A percentile compares a stretch with the other conserved stretches of the same genome.
Evolutionary conservation across 140 eudicot genomes (phyloP).

Genomic region (Cichorium intybus): DNA sequence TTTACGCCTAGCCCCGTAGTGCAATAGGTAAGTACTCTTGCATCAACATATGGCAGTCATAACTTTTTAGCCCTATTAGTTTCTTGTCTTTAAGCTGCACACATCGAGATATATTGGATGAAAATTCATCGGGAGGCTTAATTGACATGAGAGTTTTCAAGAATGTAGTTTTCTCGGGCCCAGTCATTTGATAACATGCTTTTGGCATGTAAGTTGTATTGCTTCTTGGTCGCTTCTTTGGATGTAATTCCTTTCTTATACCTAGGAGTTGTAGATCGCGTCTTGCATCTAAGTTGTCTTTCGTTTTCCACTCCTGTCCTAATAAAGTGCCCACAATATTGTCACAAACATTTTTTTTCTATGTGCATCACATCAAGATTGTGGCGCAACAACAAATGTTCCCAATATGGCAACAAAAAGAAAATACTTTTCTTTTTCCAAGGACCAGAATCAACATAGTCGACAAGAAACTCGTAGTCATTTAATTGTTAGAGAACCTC

Average conservation of each 20-base stretch:
- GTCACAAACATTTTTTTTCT: too few species aligned
- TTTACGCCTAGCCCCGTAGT: too few species aligned
- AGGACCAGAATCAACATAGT: background rate
- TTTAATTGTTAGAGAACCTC: background rate
- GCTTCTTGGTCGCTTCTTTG: background rate
- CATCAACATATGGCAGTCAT: too few species aligned
- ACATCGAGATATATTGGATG: too few species aligned
- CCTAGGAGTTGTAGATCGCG: background rate
- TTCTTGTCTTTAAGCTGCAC: too few species aligned
- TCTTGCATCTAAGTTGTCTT: slow-evolving; percentile 1
- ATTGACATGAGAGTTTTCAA: background rate
- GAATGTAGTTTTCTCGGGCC: background rate
- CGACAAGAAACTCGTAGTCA: background rate
- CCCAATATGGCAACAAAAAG: too few species aligned
- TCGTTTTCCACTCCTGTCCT: slow-evolving; percentile 2
- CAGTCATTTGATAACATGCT: slow-evolving; percentile 9
- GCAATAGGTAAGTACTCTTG: too few species aligned
- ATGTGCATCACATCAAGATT: too few species aligned
- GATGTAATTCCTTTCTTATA: slow-evolving; percentile 6
- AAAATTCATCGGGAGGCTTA: too few species aligned
- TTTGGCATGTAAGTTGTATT: background rate
- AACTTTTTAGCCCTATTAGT: too few species aligned
- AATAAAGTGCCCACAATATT: too few species aligned
- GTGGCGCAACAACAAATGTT: too few species aligned
- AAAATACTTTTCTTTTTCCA: slow-evolving; percentile 9